These are phyloP conservation scores for Colletotrichum sp. DNA, from an alignment of 2,329 filamentous ascomycete species.

Conservation along the genomic window DNA sequence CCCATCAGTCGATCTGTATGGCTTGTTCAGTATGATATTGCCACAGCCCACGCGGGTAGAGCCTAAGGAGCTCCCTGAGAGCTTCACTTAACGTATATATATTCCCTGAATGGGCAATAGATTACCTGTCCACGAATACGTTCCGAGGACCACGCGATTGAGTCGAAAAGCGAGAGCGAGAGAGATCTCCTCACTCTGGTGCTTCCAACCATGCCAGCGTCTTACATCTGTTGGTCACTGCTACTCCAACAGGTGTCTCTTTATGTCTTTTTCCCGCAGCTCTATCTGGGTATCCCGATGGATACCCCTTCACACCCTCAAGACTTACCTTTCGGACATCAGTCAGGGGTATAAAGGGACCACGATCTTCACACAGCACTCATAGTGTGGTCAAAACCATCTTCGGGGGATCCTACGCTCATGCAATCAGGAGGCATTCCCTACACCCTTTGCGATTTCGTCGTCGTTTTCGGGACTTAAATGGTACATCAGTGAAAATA, in stretches of 20 bases:
- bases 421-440: no score
- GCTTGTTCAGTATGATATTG: background rate
- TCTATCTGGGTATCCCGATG: background rate
- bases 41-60: background rate
- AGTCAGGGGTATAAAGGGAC: background rate
- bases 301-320: background rate
- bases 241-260: background rate
- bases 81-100: background rate
- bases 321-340: fast-evolving
- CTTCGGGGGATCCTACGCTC: fast-evolving
- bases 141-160: no score
- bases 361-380: background rate
- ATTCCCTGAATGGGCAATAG: background rate
- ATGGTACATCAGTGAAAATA: no score
- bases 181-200: background rate
- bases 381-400: background rate
- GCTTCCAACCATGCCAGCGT: background rate
- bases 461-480: no score
- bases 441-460: no score
- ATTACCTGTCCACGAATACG: background rate
- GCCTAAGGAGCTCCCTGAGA: background rate
- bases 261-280: background rate
- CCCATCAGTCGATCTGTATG: background rate
- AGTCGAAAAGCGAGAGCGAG: background rate
- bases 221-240: fast-evolving